These are phyloP conservation scores for Plectosphaerella plurivora DNA, from an alignment of 2,329 filamentous ascomycete genomes.

Conservation along the genomic window DNA sequence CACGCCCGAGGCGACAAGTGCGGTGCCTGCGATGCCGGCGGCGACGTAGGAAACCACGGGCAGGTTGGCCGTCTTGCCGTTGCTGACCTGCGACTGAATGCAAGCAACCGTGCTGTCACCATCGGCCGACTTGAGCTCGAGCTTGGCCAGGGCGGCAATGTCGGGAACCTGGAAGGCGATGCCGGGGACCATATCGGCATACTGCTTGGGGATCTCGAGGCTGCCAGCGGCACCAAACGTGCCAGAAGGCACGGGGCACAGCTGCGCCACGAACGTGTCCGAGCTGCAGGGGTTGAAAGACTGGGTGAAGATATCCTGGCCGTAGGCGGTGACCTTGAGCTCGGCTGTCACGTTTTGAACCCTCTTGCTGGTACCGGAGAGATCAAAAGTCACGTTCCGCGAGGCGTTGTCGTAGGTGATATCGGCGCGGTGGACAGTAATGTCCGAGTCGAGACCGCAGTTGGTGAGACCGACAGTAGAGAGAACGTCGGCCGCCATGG, in stretches of 20 bases:
- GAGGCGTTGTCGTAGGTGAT: constrained; percentile 75
- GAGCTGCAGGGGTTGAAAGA: constrained; percentile 77
- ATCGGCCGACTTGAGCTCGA: constrained; percentile 58
- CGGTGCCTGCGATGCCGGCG: constrained; percentile 79
- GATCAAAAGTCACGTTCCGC: constrained; percentile 73
- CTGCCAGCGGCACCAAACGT: constrained; percentile 68
- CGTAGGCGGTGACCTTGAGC: constrained; percentile 79
- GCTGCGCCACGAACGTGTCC: constrained; percentile 60
- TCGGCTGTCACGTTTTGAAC: constrained; percentile 76
- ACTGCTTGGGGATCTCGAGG: constrained; percentile 67
- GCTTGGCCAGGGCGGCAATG: constrained; percentile 77
- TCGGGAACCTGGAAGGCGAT: constrained; percentile 92
- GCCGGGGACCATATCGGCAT: constrained; percentile 70
- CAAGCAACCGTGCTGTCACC: constrained; percentile 66
- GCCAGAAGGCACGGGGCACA: constrained; percentile 82
- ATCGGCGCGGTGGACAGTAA: constrained; percentile 70
- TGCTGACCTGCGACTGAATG: constrained; percentile 74
- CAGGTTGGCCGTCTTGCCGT: constrained; percentile 77
- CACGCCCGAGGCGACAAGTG: constrained; percentile 67
- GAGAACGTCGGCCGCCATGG: constrained; percentile 66
- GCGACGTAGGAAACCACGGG: constrained; percentile 79
- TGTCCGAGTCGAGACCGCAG: constrained; percentile 46
- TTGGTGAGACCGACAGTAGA: constrained; percentile 75
- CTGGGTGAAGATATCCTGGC: constrained; percentile 72
- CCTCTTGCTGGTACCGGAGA: constrained; percentile 69